Conservation (phyloP, 1,139 yeast genomes). For the Scheffersomyces parashehatae region DNA sequence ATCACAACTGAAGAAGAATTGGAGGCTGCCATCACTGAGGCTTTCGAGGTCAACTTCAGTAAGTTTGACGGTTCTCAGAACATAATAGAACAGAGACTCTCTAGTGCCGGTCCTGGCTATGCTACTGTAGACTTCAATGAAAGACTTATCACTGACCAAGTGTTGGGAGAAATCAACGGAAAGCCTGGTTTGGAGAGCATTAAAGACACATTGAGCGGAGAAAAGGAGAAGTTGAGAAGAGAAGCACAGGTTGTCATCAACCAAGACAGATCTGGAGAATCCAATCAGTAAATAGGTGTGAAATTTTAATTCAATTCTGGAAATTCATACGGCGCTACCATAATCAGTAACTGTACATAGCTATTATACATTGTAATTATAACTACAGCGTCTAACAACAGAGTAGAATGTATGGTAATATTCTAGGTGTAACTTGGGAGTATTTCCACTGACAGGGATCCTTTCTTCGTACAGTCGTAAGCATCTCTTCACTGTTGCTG, state of each 20-base stretch:
- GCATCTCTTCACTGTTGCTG: too few species aligned
- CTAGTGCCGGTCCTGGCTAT: constrained; percentile 31
- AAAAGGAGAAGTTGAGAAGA: constrained; percentile 36
- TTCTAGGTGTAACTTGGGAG: too few species aligned
- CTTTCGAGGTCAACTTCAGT: constrained; percentile 50
- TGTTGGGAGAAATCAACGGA: constrained; percentile 23
- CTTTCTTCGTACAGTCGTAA: too few species aligned
- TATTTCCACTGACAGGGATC: too few species aligned
- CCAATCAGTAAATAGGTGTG: not conserved
- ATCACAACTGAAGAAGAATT: constrained; percentile 67
- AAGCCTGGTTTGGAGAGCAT: constrained; percentile 39
- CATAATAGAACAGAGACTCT: constrained; percentile 38
- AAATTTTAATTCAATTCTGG: too few species aligned
- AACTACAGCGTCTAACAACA: too few species aligned
- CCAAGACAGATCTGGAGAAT: constrained; percentile 7
- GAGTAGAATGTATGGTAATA: too few species aligned
- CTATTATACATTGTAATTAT: too few species aligned
- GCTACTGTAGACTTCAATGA: constrained; percentile 32
- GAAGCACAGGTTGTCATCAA: constrained; percentile 35
- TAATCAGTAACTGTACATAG: too few species aligned
- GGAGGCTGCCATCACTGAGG: constrained; percentile 54
- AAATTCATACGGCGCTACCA: too few species aligned
- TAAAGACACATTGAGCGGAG: constrained; percentile 20
- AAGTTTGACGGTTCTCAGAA: constrained; percentile 38
- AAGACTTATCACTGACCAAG: constrained; percentile 36